phyloP scores from a whole-genome alignment of 1,139 yeast species.

The Kodamaea plutei region DNA sequence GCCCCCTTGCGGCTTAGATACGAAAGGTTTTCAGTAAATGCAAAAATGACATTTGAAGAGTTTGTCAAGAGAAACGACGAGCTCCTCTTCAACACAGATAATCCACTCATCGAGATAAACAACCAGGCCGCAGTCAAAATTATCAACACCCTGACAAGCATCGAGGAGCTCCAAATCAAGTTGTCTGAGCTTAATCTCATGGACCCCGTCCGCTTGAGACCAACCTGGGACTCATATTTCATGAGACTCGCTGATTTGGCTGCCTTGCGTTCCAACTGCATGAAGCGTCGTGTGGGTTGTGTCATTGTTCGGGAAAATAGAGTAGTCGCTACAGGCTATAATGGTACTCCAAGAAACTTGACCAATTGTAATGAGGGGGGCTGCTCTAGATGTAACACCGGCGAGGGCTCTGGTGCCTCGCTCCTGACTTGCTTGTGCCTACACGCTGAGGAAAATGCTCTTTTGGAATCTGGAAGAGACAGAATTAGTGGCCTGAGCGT shows the following conservation, averaged over 20 bases:
- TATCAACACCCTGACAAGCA: conserved; percentile 51
- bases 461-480: conserved; percentile 90
- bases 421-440: conserved; percentile 84
- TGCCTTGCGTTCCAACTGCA: conserved; percentile 87
- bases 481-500: conserved; percentile 51
- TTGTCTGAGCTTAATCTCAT: conserved; percentile 52
- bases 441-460: conserved; percentile 96
- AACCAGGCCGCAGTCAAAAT: conserved; percentile 59
- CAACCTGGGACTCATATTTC: conserved; percentile 94
- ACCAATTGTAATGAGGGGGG: conserved; percentile 94
- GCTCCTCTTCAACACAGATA: conserved; percentile 31
- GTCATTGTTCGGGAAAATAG: conserved; percentile 83
- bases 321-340: conserved; percentile 93
- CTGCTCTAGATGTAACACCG: conserved; percentile 76
- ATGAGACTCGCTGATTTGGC: conserved; percentile 93
- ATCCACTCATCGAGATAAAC: conserved; percentile 46
- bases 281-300: conserved; percentile 96
- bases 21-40: conserved; percentile 36
- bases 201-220: conserved; percentile 68
- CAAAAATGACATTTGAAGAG: conserved; percentile 26
- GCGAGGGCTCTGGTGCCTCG: conserved; percentile 57
- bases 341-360: conserved; percentile 91
- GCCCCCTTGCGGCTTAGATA: conserved; percentile 62
- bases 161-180: conserved; percentile 46
- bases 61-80: conserved; percentile 48